A percentile compares a stretch with the other conserved stretches of the same genome.
Conservation (phyloP, 2,329 filamentous ascomycete species). For the Hypoxylon sp. region DNA sequence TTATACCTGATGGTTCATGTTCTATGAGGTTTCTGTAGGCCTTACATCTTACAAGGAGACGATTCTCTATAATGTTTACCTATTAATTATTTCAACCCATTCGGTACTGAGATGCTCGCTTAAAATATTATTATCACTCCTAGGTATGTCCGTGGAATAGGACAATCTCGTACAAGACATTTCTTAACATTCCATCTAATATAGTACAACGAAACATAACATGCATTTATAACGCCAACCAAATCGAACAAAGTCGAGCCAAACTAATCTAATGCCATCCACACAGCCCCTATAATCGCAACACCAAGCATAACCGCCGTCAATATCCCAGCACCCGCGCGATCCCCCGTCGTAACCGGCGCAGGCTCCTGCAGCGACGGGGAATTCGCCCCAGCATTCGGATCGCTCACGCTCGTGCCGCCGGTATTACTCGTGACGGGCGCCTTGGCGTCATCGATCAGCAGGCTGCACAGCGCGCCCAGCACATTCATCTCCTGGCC, state of each 20-base stretch:
- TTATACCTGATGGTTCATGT: neutral
- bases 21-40: neutral
- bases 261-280: slow-evolving; percentile 43
- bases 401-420: slow-evolving; percentile 56
- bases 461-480: slow-evolving; percentile 61
- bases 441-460: slow-evolving; percentile 54
- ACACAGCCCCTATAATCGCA: slow-evolving; percentile 42
- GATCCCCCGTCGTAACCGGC: slow-evolving; percentile 48
- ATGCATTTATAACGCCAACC: neutral
- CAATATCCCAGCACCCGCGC: slow-evolving; percentile 50
- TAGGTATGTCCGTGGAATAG: too few relatives aligned
- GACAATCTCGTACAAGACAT: neutral
- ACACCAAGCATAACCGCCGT: slow-evolving; percentile 45
- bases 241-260: neutral
- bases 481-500: slow-evolving; percentile 67
- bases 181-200: slow-evolving; percentile 4
- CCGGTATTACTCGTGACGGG: slow-evolving; percentile 59
- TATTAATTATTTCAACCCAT: neutral
- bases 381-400: slow-evolving; percentile 44
- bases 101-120: neutral
- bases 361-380: slow-evolving; percentile 17
- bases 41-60: neutral
- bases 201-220: neutral
- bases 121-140: neutral
- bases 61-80: neutral